Conservation (phyloP, 2,329 filamentous ascomycete species). For the Apiospora rasikravindrae region DNA sequence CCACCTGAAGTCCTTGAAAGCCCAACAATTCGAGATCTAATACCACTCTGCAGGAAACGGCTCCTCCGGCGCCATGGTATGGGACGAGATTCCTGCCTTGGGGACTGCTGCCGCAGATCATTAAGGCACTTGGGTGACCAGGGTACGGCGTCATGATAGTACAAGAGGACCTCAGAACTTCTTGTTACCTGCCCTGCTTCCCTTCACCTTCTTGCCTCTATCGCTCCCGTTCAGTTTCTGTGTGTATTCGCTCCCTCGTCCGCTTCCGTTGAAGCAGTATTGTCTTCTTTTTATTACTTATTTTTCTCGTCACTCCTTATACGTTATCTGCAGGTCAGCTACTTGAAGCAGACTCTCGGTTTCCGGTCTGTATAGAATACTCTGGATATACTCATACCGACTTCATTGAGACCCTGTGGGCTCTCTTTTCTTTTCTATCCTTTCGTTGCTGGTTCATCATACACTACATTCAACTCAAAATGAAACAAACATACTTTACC, state of each 20-base stretch:
- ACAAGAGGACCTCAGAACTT: background rate
- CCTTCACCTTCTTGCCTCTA: background rate
- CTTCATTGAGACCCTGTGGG: background rate
- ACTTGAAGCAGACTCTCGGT: slow-evolving; percentile 19
- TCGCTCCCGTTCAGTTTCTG: background rate
- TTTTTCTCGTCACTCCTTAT: slow-evolving; percentile 21
- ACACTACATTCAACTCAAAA: slow-evolving; percentile 10
- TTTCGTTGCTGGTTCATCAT: background rate
- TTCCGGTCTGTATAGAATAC: background rate
- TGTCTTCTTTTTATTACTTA: slow-evolving; percentile 19
- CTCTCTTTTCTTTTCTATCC: background rate
- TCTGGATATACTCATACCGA: background rate
- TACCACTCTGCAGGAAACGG: background rate
- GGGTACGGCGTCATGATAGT: background rate
- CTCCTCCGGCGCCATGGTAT: slow-evolving; percentile 7
- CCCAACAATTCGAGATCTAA: background rate
- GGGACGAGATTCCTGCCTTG: slow-evolving; percentile 14
- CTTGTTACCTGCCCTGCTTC: background rate
- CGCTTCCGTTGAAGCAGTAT: slow-evolving; percentile 14
- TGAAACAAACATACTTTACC: slow-evolving; percentile 20
- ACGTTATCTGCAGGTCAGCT: slow-evolving; percentile 23
- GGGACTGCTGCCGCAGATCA: background rate
- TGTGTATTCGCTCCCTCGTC: slow-evolving; percentile 15
- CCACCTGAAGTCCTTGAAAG: slow-evolving; percentile 1
- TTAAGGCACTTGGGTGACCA: background rate